Base-by-base conservation (phyloP, 495 filamentous ascomycete species). In the Tuber indicum region DNA sequence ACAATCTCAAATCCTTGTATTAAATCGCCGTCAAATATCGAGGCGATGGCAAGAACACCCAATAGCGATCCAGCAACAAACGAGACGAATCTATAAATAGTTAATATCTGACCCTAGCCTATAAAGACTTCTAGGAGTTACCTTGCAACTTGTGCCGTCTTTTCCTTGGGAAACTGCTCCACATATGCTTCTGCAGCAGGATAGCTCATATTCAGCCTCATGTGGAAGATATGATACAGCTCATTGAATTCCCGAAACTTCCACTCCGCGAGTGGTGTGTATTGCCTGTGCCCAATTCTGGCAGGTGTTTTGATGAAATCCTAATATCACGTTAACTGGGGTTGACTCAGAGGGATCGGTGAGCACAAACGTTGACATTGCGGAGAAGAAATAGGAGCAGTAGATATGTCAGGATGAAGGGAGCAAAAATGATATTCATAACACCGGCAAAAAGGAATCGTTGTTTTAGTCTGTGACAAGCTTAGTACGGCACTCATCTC, bases 201-300 rank as follows among this genome's bases (percentile, higher is more conserved):
- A 81, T 94, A 93, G 9, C 96, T 97, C 92, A 98, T 96, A 80
- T 97, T 93, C 74, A 92, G 87, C 19, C 96, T 90, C 75, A 93
- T 91, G 77, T 93, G 88, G 81, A 97, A 99, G 1, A 98, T 86
- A 86, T 98, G 96, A 78, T 90, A 91, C 1, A 99, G 89, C 84
- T 99, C 96, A 81, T 99, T 99, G 87, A 98, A 98, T 84, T 98
- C 95, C 72, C 96, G 92, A 77, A 98, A 98, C 81, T 97, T 98
- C 96, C 96, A 98, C 84, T 96, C 92, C 3, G 96, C 96, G 72
- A 97, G 88, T 2, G 94, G 93, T 3, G 94, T 98, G 81, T 97
- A 99, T 80, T 92, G 91, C 21, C 96, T 90, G 39, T 93, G 91
- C 23, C 92, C 91, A 47, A 94, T 88, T 72, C 93, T 88, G 0